Conservation (phyloP, 768 basidiomycete genomes). For the Naganishia friedmannii region DNA sequence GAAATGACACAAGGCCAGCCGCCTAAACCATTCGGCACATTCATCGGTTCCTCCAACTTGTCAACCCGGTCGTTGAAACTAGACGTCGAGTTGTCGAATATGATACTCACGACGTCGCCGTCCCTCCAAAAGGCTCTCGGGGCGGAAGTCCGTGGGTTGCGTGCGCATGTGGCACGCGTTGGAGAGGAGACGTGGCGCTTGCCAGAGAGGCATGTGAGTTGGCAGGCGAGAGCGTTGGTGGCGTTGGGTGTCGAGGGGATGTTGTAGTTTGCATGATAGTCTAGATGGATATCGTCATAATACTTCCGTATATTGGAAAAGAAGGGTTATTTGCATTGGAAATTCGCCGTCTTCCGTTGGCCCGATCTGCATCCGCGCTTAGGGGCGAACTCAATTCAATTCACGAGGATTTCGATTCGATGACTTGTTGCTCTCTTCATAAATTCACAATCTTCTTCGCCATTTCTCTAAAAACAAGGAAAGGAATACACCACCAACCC, state of each 20-base stretch:
- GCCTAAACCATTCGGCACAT: slow-evolving; percentile 63
- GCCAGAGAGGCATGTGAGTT: slow-evolving; percentile 49
- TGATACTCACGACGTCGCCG: slow-evolving; percentile 68
- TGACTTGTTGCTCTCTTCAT: background rate
- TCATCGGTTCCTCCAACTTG: slow-evolving; percentile 92
- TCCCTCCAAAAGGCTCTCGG: slow-evolving; percentile 46
- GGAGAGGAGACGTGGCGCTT: slow-evolving; percentile 46
- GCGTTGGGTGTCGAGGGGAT: slow-evolving; percentile 47
- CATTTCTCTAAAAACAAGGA: no score
- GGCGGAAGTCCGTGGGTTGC: slow-evolving; percentile 49
- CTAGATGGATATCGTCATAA: background rate
- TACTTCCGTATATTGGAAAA: no score
- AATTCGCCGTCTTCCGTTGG: background rate
- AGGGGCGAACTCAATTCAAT: no score
- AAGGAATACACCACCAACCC: no score
- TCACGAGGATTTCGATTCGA: slow-evolving; percentile 5
- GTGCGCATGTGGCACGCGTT: slow-evolving; percentile 43
- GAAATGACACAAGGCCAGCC: background rate
- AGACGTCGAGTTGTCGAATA: slow-evolving; percentile 85
- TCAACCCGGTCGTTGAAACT: slow-evolving; percentile 86
- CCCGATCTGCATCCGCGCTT: background rate
- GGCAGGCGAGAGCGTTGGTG: slow-evolving; percentile 45
- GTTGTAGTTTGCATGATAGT: slow-evolving; percentile 21
- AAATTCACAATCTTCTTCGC: no score
- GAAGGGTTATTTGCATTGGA: background rate